phyloP scores from a whole-genome alignment of 352 stramenopile species.

The Phytopythium chamaehyphon region DNA sequence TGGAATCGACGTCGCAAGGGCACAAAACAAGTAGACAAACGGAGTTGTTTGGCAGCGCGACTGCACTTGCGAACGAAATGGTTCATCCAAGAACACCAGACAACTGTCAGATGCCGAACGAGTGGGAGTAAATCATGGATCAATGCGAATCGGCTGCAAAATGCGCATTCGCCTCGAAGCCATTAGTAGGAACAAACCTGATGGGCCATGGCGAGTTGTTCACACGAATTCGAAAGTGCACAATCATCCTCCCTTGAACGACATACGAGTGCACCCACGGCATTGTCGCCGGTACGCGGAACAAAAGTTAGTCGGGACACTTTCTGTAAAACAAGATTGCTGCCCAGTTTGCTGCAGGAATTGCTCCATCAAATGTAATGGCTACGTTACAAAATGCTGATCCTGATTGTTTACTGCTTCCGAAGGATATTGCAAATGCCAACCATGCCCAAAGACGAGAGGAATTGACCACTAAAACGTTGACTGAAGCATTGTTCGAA shows the following conservation, averaged over 20 bases:
- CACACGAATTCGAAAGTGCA: not conserved
- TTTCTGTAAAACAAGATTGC: not conserved
- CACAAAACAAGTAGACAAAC: too few species aligned
- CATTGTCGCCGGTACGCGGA: not conserved
- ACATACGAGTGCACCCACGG: not conserved
- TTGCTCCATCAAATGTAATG: not conserved
- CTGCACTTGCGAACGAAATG: too few species aligned
- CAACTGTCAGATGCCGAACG: too few species aligned
- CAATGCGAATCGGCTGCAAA: too few species aligned
- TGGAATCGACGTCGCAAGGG: too few species aligned
- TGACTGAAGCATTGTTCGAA: not conserved
- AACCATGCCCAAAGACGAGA: not conserved
- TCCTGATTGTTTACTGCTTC: not conserved
- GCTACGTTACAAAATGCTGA: not conserved
- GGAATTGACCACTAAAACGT: not conserved
- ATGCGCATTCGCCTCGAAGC: too few species aligned
- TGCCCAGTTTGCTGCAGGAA: not conserved
- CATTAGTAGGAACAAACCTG: too few species aligned
- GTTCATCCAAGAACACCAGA: too few species aligned
- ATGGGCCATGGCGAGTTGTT: too few species aligned
- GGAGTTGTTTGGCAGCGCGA: too few species aligned
- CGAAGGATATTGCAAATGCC: slow-evolving; percentile 1
- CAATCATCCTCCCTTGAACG: not conserved
- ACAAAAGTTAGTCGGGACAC: not conserved
- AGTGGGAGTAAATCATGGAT: too few species aligned